phyloP scores from a whole-genome alignment of 768 basidiomycete species.

The Pleurotus cornucopiae region DNA sequence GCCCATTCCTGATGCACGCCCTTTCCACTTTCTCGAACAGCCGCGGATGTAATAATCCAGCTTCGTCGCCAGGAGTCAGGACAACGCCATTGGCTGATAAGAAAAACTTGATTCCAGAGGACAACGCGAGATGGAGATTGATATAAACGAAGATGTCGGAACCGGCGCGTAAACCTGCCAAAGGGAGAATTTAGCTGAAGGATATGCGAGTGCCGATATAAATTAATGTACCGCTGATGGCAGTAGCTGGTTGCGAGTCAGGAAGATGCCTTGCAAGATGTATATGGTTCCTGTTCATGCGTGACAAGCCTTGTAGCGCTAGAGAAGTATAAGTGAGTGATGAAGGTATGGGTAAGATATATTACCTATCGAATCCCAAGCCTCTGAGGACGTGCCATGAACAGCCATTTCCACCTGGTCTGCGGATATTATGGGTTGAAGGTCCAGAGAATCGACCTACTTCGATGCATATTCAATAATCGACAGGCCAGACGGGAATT shows the following conservation, averaged over 20 bases:
- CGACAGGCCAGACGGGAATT: background rate
- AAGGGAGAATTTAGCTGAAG: too few relatives aligned
- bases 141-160: conserved; percentile 66
- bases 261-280: conserved; percentile 63
- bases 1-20: background rate
- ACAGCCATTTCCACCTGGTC: conserved; percentile 50
- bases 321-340: background rate
- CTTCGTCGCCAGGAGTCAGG: conserved; percentile 57
- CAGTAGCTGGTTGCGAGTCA: conserved; percentile 28
- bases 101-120: conserved; percentile 50
- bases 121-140: conserved; percentile 49
- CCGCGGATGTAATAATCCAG: conserved; percentile 45
- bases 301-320: conserved; percentile 56
- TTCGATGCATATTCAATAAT: background rate
- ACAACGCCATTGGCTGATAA: conserved; percentile 67
- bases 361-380: conserved; percentile 56
- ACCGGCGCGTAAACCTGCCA: conserved; percentile 32
- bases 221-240: conserved; percentile 46
- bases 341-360: background rate
- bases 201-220: background rate
- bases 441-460: conserved; percentile 38
- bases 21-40: conserved; percentile 52
- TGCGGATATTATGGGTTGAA: conserved; percentile 37
- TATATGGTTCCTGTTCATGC: conserved; percentile 70
- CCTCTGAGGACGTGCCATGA: conserved; percentile 52